These are phyloP conservation scores for Aspergillus chevalieri DNA, from an alignment of 2,329 filamentous ascomycete species.

Conservation along the genomic window DNA sequence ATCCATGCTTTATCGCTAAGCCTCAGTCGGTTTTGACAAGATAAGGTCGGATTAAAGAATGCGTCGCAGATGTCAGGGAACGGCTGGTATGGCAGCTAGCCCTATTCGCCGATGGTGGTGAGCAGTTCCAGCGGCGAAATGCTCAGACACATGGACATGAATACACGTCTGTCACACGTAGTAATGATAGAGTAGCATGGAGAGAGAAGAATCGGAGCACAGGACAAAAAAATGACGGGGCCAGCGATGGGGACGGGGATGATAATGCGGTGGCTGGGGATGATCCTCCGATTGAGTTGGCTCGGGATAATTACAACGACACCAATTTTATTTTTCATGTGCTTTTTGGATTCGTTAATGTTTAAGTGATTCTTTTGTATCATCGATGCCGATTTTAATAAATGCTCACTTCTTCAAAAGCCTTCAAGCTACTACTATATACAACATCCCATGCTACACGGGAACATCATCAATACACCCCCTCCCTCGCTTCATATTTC, in stretches of 20 bases:
- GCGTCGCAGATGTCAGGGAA: too few species aligned
- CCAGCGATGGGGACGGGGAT: not conserved
- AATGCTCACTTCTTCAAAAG: too few species aligned
- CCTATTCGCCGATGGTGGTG: not conserved
- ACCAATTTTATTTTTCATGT: not conserved
- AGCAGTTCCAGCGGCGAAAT: not conserved
- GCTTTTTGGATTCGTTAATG: not conserved
- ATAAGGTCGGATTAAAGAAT: not conserved
- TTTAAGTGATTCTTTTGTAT: not conserved
- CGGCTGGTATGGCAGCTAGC: not conserved
- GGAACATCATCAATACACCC: slow-evolving; percentile 37
- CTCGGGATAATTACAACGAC: not conserved
- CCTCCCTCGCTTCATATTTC: slow-evolving; percentile 42
- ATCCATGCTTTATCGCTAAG: not conserved
- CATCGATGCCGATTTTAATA: too few species aligned
- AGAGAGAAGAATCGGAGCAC: not conserved
- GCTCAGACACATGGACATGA: too few species aligned
- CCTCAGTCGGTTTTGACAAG: not conserved
- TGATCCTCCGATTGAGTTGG: not conserved
- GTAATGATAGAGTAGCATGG: not conserved
- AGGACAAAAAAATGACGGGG: not conserved
- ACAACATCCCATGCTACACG: not conserved
- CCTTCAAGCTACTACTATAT: not conserved
- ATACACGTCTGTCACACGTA: too few species aligned
- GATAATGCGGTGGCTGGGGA: slow-evolving; percentile 9